A percentile compares a stretch with the other conserved stretches of the same genome.
Conservation (phyloP, 345 rosid genomes). For the Acer campestre region DNA sequence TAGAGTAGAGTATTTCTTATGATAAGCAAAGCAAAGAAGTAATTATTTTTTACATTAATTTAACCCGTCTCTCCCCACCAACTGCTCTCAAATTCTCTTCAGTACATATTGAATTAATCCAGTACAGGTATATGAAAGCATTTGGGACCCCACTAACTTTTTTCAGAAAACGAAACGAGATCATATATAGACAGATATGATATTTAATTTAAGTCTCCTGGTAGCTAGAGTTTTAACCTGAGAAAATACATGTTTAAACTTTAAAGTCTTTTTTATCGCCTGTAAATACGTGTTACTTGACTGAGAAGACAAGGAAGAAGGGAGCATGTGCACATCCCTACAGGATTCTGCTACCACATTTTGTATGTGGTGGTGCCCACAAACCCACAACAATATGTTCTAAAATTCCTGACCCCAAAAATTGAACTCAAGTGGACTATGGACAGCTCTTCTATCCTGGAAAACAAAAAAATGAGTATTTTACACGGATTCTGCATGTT, state of each 20-base stretch:
- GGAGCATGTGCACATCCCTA: constrained; percentile 39
- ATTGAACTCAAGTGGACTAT: constrained; percentile 10
- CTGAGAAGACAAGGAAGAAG: constrained; percentile 19
- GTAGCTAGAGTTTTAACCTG: not conserved
- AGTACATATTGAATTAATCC: constrained; percentile 4
- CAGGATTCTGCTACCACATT: constrained; percentile 22
- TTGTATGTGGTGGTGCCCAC: constrained; percentile 34
- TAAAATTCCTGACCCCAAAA: constrained; percentile 27
- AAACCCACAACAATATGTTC: constrained; percentile 8
- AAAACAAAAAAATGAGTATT: constrained; percentile 37
- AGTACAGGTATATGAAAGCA: constrained; percentile 13
- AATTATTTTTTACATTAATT: not conserved
- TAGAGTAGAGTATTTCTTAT: not conserved
- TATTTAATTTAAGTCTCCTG: not conserved
- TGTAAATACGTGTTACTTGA: not conserved
- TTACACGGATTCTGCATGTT: constrained; percentile 63
- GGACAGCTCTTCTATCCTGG: constrained; percentile 16
- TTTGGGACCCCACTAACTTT: constrained; percentile 20
- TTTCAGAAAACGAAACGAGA: not conserved
- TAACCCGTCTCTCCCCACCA: constrained; percentile 31
- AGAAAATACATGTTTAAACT: not conserved
- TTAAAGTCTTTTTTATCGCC: not conserved
- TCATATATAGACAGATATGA: not conserved
- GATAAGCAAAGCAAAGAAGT: not conserved
- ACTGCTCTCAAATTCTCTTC: constrained; percentile 14